These are phyloP conservation scores for Colletotrichum melonis DNA, from an alignment of 2,329 filamentous ascomycete species.

Conservation along the genomic window DNA sequence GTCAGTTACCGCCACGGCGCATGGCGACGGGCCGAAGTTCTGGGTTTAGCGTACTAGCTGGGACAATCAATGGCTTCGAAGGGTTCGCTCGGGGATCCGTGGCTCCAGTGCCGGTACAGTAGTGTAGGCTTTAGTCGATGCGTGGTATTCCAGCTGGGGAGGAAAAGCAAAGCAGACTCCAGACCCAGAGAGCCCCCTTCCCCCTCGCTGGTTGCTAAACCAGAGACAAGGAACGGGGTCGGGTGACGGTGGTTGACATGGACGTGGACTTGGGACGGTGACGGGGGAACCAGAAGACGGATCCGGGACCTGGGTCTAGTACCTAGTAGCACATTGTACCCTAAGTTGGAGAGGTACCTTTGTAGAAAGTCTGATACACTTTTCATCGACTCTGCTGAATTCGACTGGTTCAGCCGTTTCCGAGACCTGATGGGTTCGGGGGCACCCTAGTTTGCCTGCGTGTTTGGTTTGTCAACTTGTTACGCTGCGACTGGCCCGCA, in stretches of 20 bases:
- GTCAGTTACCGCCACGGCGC: conserved; percentile 35
- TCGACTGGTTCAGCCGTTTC: neutral
- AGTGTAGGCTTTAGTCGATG: conserved; percentile 27
- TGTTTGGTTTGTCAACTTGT: conserved; percentile 32
- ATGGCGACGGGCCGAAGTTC: conserved; percentile 32
- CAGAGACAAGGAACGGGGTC: conserved; percentile 5
- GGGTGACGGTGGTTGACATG: conserved; percentile 8
- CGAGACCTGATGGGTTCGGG: neutral
- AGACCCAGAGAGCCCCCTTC: neutral
- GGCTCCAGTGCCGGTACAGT: conserved; percentile 32
- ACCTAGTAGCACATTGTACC: neutral
- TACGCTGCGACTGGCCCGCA: conserved; percentile 26
- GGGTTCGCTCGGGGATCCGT: conserved; percentile 27
- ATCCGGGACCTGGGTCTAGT: neutral
- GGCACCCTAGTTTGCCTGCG: conserved; percentile 12
- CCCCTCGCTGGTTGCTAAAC: conserved; percentile 16
- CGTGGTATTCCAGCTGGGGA: conserved; percentile 19
- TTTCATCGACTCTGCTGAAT: conserved; percentile 4
- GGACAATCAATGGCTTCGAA: conserved; percentile 8
- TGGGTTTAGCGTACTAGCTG: conserved; percentile 28
- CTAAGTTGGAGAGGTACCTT: neutral
- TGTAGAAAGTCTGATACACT: conserved; percentile 5
- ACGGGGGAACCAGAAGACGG: neutral
- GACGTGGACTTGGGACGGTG: conserved; percentile 10
- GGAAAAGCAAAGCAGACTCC: conserved; percentile 20